Conservation (phyloP, 1,139 yeast genomes). For the Blastobotrys petasosporus region DNA sequence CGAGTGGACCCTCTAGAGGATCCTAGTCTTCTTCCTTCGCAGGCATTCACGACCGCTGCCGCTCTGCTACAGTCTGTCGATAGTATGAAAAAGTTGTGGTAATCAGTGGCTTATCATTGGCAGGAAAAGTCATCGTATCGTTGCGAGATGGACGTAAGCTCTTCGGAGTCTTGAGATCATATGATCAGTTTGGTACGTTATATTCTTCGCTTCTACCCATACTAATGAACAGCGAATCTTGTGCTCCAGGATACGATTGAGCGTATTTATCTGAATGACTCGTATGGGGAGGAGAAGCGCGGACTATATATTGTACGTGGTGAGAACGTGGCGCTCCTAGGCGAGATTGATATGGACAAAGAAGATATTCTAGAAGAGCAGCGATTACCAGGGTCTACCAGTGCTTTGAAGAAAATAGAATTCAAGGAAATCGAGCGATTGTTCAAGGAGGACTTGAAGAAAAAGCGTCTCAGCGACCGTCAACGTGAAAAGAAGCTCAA, state of each 20-base stretch:
- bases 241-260: constrained; percentile 89
- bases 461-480: constrained; percentile 41
- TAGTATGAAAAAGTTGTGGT: constrained; percentile 37
- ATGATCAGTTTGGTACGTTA: constrained; percentile 69
- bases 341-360: constrained; percentile 84
- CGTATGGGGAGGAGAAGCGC: constrained; percentile 68
- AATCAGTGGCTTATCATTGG: constrained; percentile 1
- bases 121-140: constrained; percentile 67
- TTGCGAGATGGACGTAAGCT: constrained; percentile 86
- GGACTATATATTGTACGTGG: constrained; percentile 93
- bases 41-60: constrained; percentile 94
- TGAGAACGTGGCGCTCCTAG: constrained; percentile 93
- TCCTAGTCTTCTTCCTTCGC: constrained; percentile 38
- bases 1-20: constrained; percentile 29
- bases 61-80: constrained; percentile 93
- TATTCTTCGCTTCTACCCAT: constrained; percentile 2
- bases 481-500: constrained; percentile 45
- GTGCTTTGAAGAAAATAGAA: constrained; percentile 49
- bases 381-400: constrained; percentile 18
- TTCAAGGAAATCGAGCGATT: constrained; percentile 49
- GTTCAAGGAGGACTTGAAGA: constrained; percentile 37
- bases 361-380: constrained; percentile 65
- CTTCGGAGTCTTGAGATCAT: constrained; percentile 87
- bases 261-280: constrained; percentile 58
- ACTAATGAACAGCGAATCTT: constrained; percentile 48